Evolutionary conservation across 2,329 filamentous ascomycete species (phyloP), one percentile per base, ranked within the genome.

Genomic region (Xylariaceae sp.): DNA sequence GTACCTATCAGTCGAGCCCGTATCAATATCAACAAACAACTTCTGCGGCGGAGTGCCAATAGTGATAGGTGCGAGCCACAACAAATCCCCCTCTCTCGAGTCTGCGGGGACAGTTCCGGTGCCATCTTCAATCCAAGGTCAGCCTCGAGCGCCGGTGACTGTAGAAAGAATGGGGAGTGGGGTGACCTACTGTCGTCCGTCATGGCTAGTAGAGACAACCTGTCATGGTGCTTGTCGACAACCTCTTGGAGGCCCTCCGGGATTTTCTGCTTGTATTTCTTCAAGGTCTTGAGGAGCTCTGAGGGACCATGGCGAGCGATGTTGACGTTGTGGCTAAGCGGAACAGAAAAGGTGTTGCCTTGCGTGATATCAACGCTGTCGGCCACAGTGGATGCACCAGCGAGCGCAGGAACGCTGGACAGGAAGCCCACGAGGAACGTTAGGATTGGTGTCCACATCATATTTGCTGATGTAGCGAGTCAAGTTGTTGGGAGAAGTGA

Each of bases 1-100:
- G 74, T 73, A 92, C 81, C 74, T 60, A 42, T 77, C 74, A 8
- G 68, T 63, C 6, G 73, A 77, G 9, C 73, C 74, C 2, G 71
- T 76, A 47, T 76, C 73, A 16, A 76, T 49, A n/a, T 71, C 65
- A 29, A 76, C 52, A 32, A 65, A 67, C 29, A 74, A 39, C 5
- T 53, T 59, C 44, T 76, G 71, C 1, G 68, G 62, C 0, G 72
- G 72, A 11, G 60, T 69, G 8, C 72, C 72, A 32, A 76, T 53
- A 34, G 64, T 53, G 17, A 71, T 50, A 18, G 71, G 63, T 19
- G 65, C 60, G 17, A 70, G 54, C 55, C 63, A 72, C 37, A 67
- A 57, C 37, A 67, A 53, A 46, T 72, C 69, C 14, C 57, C 63
- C 14, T 61, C 57, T 16, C 68, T 51, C 6, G 45, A 43, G n/a